Base-by-base conservation (phyloP, 352 stramenopile genomes). In the Pythium apleroticum region DNA sequence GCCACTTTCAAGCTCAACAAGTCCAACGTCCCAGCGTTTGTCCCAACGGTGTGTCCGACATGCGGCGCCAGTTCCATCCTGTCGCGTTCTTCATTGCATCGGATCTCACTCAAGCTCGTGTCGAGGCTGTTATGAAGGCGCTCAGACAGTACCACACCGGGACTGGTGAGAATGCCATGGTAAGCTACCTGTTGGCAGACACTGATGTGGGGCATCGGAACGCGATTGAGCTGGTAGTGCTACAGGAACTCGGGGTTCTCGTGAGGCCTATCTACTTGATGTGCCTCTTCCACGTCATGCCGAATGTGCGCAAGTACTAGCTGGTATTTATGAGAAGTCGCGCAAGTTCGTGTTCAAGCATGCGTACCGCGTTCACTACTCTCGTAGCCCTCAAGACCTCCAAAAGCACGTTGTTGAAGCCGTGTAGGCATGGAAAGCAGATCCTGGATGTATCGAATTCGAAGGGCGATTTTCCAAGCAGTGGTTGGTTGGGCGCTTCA, bases 1-100 rank as follows among this genome's bases (percentile, higher is more conserved):
- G 27, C 55, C 19, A 62, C 55, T 1, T 62, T 62, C 39, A 53
- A 60, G 39, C 10, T 60, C 2, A 53, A 62, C 43, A 53, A 39
- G 17, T 41, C 43, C 14, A 45, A 31, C 12, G 53, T 62, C 14
- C 39, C 41, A 6, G 33, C 41, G 14, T 22, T 62, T 46, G 39
- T 62, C n/a, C n/a, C n/a, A 12, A 60, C 52, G 35, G 54, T 25
- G 54, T 60, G 17, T 50, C 54, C 12, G 54, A 60, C 30, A 7
- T 37, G 8, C 9, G 27, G n/a, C 54, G 54, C 9, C 54, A 60
- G 33, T 61, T 52, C 39, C 54, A 52, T 39, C 54, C 54, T 1
- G 54, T 61, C 20, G 35, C 35, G 20, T 61, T 52, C 25, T 61
- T 61, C 37, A 52, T 52, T 12, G 46, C 24, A 6, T 53, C 22